Evolutionary conservation across 208 protist species (phyloP).

Genomic region (Naegleria fowleri): DNA sequence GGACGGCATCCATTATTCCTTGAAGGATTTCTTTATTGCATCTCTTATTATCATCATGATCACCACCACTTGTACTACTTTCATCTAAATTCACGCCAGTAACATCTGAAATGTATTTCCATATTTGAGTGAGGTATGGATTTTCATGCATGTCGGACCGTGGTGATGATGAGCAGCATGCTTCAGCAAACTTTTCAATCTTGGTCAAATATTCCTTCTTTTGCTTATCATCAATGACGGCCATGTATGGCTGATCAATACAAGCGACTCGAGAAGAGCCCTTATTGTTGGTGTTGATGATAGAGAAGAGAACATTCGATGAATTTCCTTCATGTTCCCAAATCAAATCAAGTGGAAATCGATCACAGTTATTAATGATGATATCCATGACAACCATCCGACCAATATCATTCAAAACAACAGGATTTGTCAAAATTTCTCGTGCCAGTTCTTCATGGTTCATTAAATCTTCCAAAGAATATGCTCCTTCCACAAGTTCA

Average conservation of each 20-base stretch:
- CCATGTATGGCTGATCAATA: not conserved
- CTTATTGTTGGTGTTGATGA: not conserved
- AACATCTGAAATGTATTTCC: not conserved
- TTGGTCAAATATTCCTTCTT: not conserved
- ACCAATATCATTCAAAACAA: not conserved
- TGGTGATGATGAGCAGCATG: not conserved
- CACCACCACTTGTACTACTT: not conserved
- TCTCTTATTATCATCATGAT: not conserved
- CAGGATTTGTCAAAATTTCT: too few species aligned
- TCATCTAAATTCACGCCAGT: not conserved
- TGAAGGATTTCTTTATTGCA: too few species aligned
- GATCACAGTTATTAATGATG: not conserved
- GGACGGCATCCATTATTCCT: not conserved
- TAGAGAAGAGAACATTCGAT: not conserved
- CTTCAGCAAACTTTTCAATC: not conserved
- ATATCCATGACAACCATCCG: not conserved
- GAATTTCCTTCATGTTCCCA: constrained; percentile 1
- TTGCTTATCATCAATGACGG: not conserved
- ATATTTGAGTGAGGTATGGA: not conserved
- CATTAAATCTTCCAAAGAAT: not conserved
- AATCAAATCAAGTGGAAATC: not conserved
- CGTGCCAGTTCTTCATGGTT: not conserved
- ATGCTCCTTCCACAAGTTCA: not conserved
- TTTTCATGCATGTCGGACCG: not conserved
- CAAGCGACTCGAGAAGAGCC: too few species aligned